These are phyloP conservation scores for Nicotiana undulata DNA, from an alignment of 257 asterid species.

Conservation along the genomic window DNA sequence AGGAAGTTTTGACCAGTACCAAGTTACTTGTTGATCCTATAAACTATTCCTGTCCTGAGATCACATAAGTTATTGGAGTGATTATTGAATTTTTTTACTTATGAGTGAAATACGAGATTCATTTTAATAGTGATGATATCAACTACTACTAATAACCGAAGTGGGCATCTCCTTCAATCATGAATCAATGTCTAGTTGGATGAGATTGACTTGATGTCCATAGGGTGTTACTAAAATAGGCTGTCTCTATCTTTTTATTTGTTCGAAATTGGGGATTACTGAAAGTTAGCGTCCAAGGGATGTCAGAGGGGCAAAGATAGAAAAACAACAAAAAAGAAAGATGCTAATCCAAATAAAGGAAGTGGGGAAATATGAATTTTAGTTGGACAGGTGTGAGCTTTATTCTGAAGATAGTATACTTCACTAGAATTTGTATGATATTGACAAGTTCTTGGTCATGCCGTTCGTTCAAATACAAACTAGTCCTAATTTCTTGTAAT, in stretches of 20 bases:
- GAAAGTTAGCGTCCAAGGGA: not conserved
- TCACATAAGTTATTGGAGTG: not conserved
- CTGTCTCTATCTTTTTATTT: not conserved
- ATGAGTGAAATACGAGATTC: not conserved
- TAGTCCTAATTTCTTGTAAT: no score
- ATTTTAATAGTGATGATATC: not conserved
- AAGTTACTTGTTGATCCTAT: not conserved
- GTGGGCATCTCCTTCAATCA: not conserved
- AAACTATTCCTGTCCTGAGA: not conserved
- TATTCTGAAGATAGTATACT: no score
- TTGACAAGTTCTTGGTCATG: no score
- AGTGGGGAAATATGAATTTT: no score
- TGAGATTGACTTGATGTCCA: not conserved
- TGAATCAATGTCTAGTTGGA: not conserved
- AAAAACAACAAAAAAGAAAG: no score
- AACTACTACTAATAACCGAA: not conserved
- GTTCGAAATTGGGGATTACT: not conserved
- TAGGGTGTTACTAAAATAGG: not conserved
- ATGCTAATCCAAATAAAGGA: no score
- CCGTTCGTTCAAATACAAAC: no score
- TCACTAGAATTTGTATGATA: no score
- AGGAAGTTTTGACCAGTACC: constrained; percentile 39
- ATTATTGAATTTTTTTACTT: not conserved
- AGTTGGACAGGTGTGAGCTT: no score
- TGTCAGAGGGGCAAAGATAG: not conserved